Conservation (phyloP, 208 protist species). For the Trypanosoma melophagium region DNA sequence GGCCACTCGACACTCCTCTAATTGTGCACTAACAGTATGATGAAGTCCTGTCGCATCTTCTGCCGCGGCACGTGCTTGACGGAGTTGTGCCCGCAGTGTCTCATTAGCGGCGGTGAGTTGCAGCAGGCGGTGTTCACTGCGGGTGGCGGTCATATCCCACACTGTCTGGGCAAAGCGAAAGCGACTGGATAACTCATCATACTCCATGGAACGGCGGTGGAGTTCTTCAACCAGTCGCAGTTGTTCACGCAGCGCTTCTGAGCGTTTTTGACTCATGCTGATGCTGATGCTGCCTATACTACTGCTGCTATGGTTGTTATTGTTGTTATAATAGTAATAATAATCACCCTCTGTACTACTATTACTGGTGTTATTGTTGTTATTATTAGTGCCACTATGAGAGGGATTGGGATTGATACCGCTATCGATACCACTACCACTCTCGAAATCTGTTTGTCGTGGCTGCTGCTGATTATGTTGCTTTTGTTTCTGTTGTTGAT, state of each 20-base stretch:
- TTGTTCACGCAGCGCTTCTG: constrained; percentile 45
- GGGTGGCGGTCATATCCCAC: constrained; percentile 33
- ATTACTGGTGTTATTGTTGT: not conserved
- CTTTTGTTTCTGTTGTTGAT: not conserved
- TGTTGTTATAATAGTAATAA: not conserved
- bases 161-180: constrained; percentile 34
- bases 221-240: constrained; percentile 55
- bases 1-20: constrained; percentile 9
- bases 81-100: constrained; percentile 29
- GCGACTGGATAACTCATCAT: constrained; percentile 33
- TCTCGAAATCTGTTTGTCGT: not conserved
- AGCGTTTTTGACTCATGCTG: not conserved
- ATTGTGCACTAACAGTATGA: not conserved
- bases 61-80: constrained; percentile 42
- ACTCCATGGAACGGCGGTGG: constrained; percentile 35
- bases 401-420: not conserved
- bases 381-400: not conserved
- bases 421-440: not conserved
- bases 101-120: constrained; percentile 38
- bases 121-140: constrained; percentile 39
- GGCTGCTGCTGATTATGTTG: constrained; percentile 2
- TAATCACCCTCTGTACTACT: not conserved
- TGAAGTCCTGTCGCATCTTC: constrained; percentile 8
- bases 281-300: not conserved
- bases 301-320: not conserved